phyloP scores from a whole-genome alignment of 192 early-diverging fungal genomes.

The Phlyctochytrium arcticum region DNA sequence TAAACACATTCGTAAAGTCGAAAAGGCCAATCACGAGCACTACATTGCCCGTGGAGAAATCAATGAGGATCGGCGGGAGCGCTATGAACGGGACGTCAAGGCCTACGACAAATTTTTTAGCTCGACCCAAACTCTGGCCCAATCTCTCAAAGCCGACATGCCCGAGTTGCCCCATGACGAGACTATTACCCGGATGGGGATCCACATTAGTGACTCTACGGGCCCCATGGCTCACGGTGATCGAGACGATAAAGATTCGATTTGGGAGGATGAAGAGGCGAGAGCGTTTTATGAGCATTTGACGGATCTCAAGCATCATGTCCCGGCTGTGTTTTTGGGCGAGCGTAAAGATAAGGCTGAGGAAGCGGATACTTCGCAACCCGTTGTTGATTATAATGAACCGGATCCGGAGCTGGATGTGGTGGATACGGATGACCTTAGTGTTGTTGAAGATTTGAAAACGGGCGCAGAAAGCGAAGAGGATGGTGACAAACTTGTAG shows the following conservation, averaged over 20 bases:
- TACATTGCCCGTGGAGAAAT: constrained; percentile 78
- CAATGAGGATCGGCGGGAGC: constrained; percentile 72
- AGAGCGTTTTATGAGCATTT: constrained; percentile 86
- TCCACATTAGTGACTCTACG: constrained; percentile 33
- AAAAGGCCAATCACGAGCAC: constrained; percentile 72
- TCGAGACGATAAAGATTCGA: too few species aligned
- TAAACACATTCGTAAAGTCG: constrained; percentile 67
- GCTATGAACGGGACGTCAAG: constrained; percentile 64
- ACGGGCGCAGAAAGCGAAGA: constrained; percentile 4
- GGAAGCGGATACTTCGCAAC: neutral
- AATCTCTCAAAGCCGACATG: constrained; percentile 68
- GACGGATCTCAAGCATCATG: constrained; percentile 68
- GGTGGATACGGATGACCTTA: constrained; percentile 7
- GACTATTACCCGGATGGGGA: constrained; percentile 32
- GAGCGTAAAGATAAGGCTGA: constrained; percentile 31
- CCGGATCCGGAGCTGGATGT: constrained; percentile 18
- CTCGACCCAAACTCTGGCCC: constrained; percentile 61
- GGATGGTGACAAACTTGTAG: constrained; percentile 2
- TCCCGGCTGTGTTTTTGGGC: constrained; percentile 81
- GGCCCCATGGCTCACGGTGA: too few species aligned
- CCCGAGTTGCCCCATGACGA: constrained; percentile 77
- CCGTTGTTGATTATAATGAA: neutral
- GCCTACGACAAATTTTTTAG: constrained; percentile 64
- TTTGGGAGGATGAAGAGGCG: constrained; percentile 95
- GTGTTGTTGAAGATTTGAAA: neutral